Evolutionary conservation across 805 yeast genomes (phyloP), one percentile per base, ranked within the genome.

Genomic region (Schizosaccharomyces cryophilus): DNA sequence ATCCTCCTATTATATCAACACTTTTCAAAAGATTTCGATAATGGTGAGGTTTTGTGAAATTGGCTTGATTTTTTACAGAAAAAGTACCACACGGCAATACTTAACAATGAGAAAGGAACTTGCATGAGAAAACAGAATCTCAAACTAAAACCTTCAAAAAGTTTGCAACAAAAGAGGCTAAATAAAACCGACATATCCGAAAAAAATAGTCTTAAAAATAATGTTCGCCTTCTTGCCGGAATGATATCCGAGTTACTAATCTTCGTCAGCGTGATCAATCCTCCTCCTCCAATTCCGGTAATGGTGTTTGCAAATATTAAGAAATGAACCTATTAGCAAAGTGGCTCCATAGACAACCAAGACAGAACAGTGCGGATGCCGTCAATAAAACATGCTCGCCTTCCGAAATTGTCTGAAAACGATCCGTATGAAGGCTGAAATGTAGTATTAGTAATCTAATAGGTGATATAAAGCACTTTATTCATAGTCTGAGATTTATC

Each of bases 271-370:
- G 85, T 75, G 54, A 80, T 80, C 63, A 83, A 77, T 0, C 90
- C 89, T 11, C 87, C 85, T 31, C 87, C 88, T 9, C 89, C 90
- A 64, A 82, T 77, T 35, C 90, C 90, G 31, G 89, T 80, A 61
- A 84, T 29, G 40, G 13, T 35, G 2, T 13, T 35, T 26, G 29
- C 29, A 26, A 64, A 61, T 42, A 64, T 24, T 64, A 61, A 19
- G 66, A 64, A 60, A 64, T 31, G 4, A 64, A 60, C 21, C 66
- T 60, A 13, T 63, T 64, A 5, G 66, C 66, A 63, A 64, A 61
- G 19, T 64, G 62, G 61, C 66, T 64, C 55, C 66, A 65, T 38
- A 66, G 63, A 11, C 64, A 63, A 29, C 67, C 66, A 30, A 65
- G 42, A 38, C 64, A 58, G 45, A 24, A 64, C n/a, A 65, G 21